Evolutionary conservation across 2,329 filamentous ascomycete species (phyloP), one percentile per base, ranked within the genome.

Genomic region (Arthrobotrys conoides): DNA sequence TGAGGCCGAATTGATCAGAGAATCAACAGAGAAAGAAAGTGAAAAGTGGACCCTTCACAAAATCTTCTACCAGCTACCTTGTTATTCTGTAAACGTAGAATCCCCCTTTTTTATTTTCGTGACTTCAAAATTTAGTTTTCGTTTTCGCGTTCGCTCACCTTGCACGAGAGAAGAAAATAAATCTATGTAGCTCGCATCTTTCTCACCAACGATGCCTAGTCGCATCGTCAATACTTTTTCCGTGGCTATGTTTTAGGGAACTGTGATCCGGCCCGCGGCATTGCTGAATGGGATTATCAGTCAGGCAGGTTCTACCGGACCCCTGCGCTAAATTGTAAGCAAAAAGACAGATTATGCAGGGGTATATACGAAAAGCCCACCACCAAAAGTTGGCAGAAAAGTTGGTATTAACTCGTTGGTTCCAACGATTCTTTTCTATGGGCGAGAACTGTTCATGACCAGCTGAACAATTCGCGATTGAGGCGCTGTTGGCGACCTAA

Each of bases 161-260:
- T 48, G 6, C n/a, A n/a, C n/a, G 30, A 36, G n/a, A 18, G n/a
- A 46, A 46, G 14, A 20, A 46, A 20, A 46, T 20, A 2, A n/a
- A 30, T 30, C 3, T 30, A 30, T 30, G 27, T 30, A 30, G 6
- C 16, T 22, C 14, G 16, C 57, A 22, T 12, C 22, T 67, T 61
- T 61, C 48, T 24, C 51, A 59, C 20, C 36, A 36, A n/a, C 51
- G 51, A 57, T 38, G 53, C 33, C 53, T 38, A 59, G 53, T 41
- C 30, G 18, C 48, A 51, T 51, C 9, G 20, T 8, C 48, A 51
- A 24, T 24, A n/a, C 48, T 22, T 41, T 48, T 55, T 64, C 46
- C 51, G 51, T 73, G 51, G 61, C 41, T 61, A 59, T 66, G 70
- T 66, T 36, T 73, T 67, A 67, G 14, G 59, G 59, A n/a, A 51